Evolutionary conservation across 352 stramenopile species (phyloP).

Genomic region (Thalassiosira mediterranea): DNA sequence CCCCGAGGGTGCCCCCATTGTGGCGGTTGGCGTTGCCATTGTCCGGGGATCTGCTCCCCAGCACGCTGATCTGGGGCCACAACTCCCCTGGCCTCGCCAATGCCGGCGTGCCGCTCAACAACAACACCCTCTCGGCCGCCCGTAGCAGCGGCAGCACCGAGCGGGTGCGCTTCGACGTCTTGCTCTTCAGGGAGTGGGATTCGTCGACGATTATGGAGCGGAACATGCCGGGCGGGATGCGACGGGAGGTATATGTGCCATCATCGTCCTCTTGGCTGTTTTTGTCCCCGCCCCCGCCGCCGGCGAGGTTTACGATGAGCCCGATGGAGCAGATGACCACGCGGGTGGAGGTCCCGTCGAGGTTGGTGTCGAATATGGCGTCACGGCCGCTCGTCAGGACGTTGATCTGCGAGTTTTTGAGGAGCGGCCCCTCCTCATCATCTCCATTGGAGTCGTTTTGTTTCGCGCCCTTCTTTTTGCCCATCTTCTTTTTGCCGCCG

Average conservation of each 20-base stretch:
- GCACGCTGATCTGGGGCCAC: conserved; percentile 77
- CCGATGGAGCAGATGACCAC: conserved; percentile 81
- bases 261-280: too few relatives aligned
- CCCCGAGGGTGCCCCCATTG: too few relatives aligned
- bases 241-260: too few relatives aligned
- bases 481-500: background rate
- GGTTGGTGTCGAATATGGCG: conserved; percentile 48
- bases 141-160: conserved; percentile 70
- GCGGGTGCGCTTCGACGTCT: conserved; percentile 72
- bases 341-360: conserved; percentile 44
- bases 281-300: too few relatives aligned
- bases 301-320: conserved; percentile 64
- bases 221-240: conserved; percentile 67
- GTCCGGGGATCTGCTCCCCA: too few relatives aligned
- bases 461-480: background rate
- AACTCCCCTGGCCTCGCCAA: conserved; percentile 79
- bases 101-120: conserved; percentile 84
- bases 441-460: conserved; percentile 18
- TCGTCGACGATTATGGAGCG: conserved; percentile 83
- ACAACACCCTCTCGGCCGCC: conserved; percentile 58
- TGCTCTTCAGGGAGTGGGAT: conserved; percentile 84
- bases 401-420: conserved; percentile 65
- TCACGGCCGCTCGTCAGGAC: conserved; percentile 70
- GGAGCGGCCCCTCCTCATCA: conserved; percentile 5
- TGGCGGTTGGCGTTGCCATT: too few relatives aligned